phyloP scores from a whole-genome alignment of 495 filamentous ascomycete species.

The Penicillium riverlandense region DNA sequence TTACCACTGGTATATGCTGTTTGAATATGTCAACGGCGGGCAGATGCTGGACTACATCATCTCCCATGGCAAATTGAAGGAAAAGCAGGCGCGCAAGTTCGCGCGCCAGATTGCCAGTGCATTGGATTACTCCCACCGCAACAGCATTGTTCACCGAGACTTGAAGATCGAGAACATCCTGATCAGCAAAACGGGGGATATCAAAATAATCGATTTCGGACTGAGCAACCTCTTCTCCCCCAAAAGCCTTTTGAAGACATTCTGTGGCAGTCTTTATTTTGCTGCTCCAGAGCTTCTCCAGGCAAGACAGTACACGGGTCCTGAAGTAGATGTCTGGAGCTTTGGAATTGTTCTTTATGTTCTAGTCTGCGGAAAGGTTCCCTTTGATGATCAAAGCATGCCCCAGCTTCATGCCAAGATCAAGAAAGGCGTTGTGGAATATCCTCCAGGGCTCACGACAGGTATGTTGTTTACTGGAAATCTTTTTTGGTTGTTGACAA shows the following conservation, averaged over 20 bases:
- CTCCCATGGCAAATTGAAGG: conserved; percentile 92
- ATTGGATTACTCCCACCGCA: conserved; percentile 97
- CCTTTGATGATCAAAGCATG: conserved; percentile 99
- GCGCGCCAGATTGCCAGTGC: conserved; percentile 95
- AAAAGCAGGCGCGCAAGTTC: conserved; percentile 98
- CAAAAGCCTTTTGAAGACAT: conserved; percentile 82
- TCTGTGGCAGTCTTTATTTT: conserved; percentile 97
- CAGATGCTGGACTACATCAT: conserved; percentile 99
- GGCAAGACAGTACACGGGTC: conserved; percentile 88
- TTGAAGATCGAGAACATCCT: conserved; percentile 99
- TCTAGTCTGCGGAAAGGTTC: conserved; percentile 94
- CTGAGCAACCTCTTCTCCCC: conserved; percentile 96
- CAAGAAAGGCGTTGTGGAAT: conserved; percentile 94
- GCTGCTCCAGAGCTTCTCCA: conserved; percentile 93
- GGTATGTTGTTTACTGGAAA: conserved; percentile 42
- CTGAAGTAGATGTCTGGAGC: conserved; percentile 98
- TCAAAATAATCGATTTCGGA: conserved; percentile 99
- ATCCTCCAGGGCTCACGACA: conserved; percentile 82
- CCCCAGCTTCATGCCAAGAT: conserved; percentile 98
- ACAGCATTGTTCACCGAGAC: conserved; percentile 97
- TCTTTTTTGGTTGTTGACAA: not conserved
- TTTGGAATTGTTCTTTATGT: conserved; percentile 99
- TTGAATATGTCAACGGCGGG: conserved; percentile 98
- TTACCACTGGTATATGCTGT: conserved; percentile 99
- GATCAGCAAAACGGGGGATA: conserved; percentile 98